These are phyloP conservation scores for Corrigiola litoralis DNA, from an alignment of 179 eudicot species.

Conservation along the genomic window DNA sequence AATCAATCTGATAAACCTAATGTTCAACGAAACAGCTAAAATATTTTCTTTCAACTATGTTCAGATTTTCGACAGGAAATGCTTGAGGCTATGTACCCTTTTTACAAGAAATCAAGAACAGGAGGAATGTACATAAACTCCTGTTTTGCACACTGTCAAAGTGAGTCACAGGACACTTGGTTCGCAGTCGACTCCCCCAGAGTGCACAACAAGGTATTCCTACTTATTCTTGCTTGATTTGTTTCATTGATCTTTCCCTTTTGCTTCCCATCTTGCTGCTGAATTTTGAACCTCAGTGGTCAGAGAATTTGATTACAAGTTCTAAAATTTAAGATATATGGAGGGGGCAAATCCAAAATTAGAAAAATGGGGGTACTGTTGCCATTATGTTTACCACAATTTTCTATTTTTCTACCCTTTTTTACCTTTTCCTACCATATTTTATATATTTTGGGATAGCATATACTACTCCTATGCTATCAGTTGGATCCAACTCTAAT, in stretches of 20 bases:
- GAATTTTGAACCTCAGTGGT: no score
- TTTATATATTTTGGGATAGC: no score
- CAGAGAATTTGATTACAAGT: no score
- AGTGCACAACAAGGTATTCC: slow-evolving; percentile 64
- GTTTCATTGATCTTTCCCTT: not conserved
- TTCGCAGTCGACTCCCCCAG: slow-evolving; percentile 67
- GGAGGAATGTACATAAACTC: slow-evolving; percentile 93
- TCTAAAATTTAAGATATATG: no score
- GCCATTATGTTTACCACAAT: no score
- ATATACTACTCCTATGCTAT: no score
- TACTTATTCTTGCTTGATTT: no score
- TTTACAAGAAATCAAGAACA: slow-evolving; percentile 43
- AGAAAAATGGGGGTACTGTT: no score
- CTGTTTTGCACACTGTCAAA: slow-evolving; percentile 96
- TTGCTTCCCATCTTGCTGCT: not conserved
- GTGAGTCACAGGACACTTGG: slow-evolving; percentile 88
- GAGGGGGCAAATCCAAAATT: no score
- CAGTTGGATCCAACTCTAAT: no score
- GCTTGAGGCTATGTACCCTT: slow-evolving; percentile 54
- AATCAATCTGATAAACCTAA: not conserved
- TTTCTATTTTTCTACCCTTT: no score
- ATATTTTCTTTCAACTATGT: not conserved
- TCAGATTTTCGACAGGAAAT: slow-evolving; percentile 68
- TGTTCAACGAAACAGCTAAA: not conserved
- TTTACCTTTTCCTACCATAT: no score